Base-by-base conservation (phyloP, 176 grass and related monocot genomes). In the Carex parvula region DNA sequence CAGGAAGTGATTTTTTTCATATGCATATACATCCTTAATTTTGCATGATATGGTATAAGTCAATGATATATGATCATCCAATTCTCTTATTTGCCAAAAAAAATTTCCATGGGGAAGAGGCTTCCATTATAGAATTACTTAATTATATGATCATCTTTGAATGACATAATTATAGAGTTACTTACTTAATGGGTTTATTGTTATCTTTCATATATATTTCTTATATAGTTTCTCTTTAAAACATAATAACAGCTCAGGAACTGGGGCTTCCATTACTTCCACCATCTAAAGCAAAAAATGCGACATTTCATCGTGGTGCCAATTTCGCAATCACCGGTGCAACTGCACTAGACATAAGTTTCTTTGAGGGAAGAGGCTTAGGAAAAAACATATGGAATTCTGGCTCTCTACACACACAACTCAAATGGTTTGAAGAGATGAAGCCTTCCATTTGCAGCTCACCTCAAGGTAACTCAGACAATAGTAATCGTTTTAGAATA, bases 321-420 rank as follows among this genome's bases (percentile, higher is more conserved):
- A 97, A 97, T 90, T 97, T 97, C 69, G 94, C 94, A 63, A 90
- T 94, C 44, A 97, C 94, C 14, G 94, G 91, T 13, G 91, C 90
- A 13, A 97, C 94, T 58, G 81, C 94, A 39, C 86, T 97, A 9
- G 94, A 94, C 85, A 92, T 85, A 66, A 74, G 83, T 5, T 97
- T 92, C 82, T 97, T 94, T 83, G 35, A 80, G 46, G 81, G 22
- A 0, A 89, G 88, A 64, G 94, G 94, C 1, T 85, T 97, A 0
- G 91, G 89, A 0, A 8, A 86, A 2, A 89, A 85, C n/a, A 84
- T 97, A 9, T 97, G 94, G 94, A 91, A 87, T 92, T 90, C 92
- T 8, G 92, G 91, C 4, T 97, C 94, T 14, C 77, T 97, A 11
- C 87, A 90, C 92, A 94, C 87, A 35, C 94, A 97, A 82, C 85